Conservation (phyloP, 2,329 filamentous ascomycete genomes). For the Teratosphaeria nubilosa region DNA sequence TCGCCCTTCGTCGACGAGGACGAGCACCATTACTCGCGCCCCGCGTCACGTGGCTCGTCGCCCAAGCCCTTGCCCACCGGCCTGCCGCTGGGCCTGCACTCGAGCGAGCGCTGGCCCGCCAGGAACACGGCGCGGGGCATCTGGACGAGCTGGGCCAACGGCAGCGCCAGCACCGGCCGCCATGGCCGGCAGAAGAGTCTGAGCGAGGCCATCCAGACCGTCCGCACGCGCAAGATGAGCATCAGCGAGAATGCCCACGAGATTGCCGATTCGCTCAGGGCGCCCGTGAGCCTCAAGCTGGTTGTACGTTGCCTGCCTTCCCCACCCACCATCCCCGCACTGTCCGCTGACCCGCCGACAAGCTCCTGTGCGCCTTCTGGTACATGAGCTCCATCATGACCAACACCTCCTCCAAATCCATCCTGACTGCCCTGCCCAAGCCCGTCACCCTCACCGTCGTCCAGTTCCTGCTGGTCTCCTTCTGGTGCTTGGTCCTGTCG, state of each 20-base stretch:
- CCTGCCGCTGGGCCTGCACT: conserved; percentile 25
- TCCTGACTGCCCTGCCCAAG: conserved; percentile 81
- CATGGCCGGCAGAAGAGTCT: conserved; percentile 77
- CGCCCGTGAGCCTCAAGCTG: conserved; percentile 78
- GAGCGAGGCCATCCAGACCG: conserved; percentile 74
- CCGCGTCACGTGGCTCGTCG: conserved; percentile 17
- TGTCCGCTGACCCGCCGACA: conserved; percentile 17
- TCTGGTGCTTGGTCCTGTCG: conserved; percentile 72
- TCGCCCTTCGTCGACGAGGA: conserved; percentile 8
- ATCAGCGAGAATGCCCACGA: conserved; percentile 90
- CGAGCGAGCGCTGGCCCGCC: conserved; percentile 51
- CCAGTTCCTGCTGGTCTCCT: conserved; percentile 87
- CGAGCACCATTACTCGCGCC: no score
- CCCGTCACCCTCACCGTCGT: conserved; percentile 84
- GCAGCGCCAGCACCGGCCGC: conserved; percentile 30
- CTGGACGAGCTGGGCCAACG: conserved; percentile 36
- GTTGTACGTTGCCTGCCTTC: conserved; percentile 53
- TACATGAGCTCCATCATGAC: conserved; percentile 92
- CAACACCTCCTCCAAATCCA: conserved; percentile 96
- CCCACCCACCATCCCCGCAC: background rate
- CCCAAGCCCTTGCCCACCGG: conserved; percentile 23
- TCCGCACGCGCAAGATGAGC: conserved; percentile 70
- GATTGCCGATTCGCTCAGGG: conserved; percentile 79
- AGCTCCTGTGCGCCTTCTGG: conserved; percentile 84
- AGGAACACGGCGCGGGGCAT: conserved; percentile 30